These are phyloP conservation scores for Leccinum sublutescens DNA, from an alignment of 768 basidiomycete genomes.

Conservation along the genomic window DNA sequence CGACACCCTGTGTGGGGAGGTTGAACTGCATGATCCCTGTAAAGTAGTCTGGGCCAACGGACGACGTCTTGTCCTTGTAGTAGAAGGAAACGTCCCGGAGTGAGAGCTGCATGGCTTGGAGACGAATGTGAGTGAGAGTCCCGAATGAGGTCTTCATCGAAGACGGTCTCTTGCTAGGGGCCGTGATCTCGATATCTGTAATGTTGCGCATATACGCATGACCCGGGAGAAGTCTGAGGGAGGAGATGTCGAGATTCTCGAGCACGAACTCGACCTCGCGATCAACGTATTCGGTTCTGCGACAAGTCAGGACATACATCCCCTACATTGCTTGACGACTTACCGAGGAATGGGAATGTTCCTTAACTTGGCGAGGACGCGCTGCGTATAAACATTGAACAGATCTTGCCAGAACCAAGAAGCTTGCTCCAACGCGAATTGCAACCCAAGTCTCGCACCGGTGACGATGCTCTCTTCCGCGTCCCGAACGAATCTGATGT, in stretches of 20 bases:
- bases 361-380: constrained; percentile 48
- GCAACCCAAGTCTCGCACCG: constrained; percentile 42
- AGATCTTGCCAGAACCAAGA: constrained; percentile 82
- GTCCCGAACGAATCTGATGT: constrained; percentile 47
- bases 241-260: constrained; percentile 70
- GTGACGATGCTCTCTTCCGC: constrained; percentile 42
- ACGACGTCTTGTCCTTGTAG: constrained; percentile 60
- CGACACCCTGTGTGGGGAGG: constrained; percentile 65
- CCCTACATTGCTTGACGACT: constrained; percentile 6
- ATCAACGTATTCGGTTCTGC: constrained; percentile 71
- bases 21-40: constrained; percentile 61
- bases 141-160: constrained; percentile 51
- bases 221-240: constrained; percentile 63
- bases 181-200: constrained; percentile 57
- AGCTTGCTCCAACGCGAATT: constrained; percentile 56
- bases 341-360: constrained; percentile 71
- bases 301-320: not conserved
- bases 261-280: constrained; percentile 68
- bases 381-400: constrained; percentile 76
- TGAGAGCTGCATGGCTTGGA: constrained; percentile 62
- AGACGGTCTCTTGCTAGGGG: constrained; percentile 33
- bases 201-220: constrained; percentile 73
- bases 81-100: constrained; percentile 72
- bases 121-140: constrained; percentile 61
- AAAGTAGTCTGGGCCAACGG: constrained; percentile 53